These are phyloP conservation scores for Paramecium sexaurelia DNA, from an alignment of 73 alveolate genomes.

Conservation along the genomic window DNA sequence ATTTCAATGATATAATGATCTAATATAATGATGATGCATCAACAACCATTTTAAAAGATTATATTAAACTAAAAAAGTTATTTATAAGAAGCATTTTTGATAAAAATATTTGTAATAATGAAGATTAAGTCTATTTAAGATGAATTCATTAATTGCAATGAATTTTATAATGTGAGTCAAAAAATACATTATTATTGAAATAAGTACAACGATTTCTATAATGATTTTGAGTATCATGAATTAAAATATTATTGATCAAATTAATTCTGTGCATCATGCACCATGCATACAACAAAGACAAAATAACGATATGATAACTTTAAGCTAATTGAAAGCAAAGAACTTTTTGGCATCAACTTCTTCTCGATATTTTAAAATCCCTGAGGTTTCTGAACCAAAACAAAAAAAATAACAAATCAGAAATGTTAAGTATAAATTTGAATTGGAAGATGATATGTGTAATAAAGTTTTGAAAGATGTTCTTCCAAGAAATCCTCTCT, in stretches of 20 bases:
- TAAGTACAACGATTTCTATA: too few species aligned
- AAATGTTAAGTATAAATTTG: neutral
- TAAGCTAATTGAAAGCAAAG: neutral
- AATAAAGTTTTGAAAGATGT: neutral
- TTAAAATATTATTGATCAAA: slow-evolving; percentile 30
- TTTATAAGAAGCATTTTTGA: too few species aligned
- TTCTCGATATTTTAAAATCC: neutral
- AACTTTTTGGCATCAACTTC: neutral
- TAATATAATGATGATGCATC: too few species aligned
- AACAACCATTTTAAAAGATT: too few species aligned
- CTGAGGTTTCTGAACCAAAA: slow-evolving; percentile 28
- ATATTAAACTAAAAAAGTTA: too few species aligned
- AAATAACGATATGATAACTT: neutral
- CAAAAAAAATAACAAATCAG: neutral
- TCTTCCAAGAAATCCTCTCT: too few species aligned
- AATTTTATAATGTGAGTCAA: too few species aligned
- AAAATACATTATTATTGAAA: too few species aligned
- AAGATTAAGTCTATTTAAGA: too few species aligned
- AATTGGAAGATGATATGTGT: slow-evolving; percentile 25
- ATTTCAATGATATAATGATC: too few species aligned
- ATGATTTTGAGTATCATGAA: slow-evolving; percentile 48
- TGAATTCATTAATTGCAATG: too few species aligned
- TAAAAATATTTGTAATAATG: too few species aligned
- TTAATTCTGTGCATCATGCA: neutral
- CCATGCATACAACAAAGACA: neutral